phyloP scores from a whole-genome alignment of 495 filamentous ascomycete genomes.

The Neurospora sp. region DNA sequence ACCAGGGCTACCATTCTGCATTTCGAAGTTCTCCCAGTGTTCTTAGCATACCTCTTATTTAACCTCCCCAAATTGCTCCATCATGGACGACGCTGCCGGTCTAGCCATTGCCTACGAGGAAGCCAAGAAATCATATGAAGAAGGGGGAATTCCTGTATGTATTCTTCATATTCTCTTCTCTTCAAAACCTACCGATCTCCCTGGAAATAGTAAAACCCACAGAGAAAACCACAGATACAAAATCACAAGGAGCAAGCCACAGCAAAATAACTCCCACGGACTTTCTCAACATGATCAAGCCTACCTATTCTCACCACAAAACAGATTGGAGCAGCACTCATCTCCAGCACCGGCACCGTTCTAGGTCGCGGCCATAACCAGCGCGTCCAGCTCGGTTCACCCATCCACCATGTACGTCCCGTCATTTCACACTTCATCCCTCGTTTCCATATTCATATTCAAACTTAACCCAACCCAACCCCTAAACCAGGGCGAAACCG shows the following conservation, averaged over 20 bases:
- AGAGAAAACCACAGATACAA: background rate
- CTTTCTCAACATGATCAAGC: background rate
- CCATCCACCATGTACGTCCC: conserved; percentile 56
- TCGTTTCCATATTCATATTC: too few species aligned
- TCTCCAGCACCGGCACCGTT: conserved; percentile 59
- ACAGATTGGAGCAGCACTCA: conserved; percentile 56
- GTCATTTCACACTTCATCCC: too few species aligned
- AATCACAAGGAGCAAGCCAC: background rate
- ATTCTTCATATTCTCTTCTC: background rate
- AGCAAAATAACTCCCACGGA: background rate
- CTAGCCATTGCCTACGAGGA: conserved; percentile 66
- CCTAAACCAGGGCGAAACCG: conserved; percentile 50
- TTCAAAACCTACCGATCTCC: background rate
- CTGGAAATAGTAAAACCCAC: background rate
- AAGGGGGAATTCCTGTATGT: conserved; percentile 63
- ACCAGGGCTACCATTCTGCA: background rate
- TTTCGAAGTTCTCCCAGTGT: background rate
- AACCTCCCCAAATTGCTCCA: background rate
- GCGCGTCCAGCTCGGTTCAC: conserved; percentile 64
- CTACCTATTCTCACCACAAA: conserved; percentile 7
- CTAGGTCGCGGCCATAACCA: conserved; percentile 77
- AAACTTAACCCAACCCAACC: background rate
- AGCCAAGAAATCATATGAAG: conserved; percentile 52
- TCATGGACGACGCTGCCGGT: conserved; percentile 43
- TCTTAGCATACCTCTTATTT: background rate